phyloP scores from a whole-genome alignment of 768 basidiomycete genomes.

The Dentipellis fragilis region DNA sequence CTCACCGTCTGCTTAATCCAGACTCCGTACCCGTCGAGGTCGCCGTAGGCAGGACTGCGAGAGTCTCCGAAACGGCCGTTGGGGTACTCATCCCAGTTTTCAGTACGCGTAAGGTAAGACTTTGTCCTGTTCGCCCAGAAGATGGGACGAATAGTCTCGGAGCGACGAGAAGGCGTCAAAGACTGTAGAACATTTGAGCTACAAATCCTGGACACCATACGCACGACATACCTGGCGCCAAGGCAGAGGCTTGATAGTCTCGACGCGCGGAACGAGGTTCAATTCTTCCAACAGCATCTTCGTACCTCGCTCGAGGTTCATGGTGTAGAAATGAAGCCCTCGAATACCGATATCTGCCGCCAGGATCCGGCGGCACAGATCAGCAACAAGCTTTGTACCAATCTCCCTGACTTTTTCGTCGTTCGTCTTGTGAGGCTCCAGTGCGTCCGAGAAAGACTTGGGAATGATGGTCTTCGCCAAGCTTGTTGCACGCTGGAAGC shows the following conservation, averaged over 20 bases:
- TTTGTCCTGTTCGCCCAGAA: slow-evolving; percentile 98
- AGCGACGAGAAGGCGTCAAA: slow-evolving; percentile 84
- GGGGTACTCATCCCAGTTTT: slow-evolving; percentile 99
- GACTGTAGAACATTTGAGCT: slow-evolving; percentile 37
- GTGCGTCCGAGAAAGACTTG: slow-evolving; percentile 56
- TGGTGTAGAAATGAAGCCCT: slow-evolving; percentile 93
- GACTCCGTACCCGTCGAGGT: slow-evolving; percentile 93
- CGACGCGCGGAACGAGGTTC: slow-evolving; percentile 76
- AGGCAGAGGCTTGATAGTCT: slow-evolving; percentile 89
- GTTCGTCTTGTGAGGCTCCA: slow-evolving; percentile 84
- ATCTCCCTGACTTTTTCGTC: slow-evolving; percentile 89
- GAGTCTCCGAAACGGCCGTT: slow-evolving; percentile 98
- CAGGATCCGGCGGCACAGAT: slow-evolving; percentile 87
- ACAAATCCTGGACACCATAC: background rate
- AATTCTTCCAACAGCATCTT: slow-evolving; percentile 92
- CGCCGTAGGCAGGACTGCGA: slow-evolving; percentile 95
- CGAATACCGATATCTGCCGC: slow-evolving; percentile 71
- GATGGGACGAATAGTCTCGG: slow-evolving; percentile 92
- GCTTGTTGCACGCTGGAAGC: slow-evolving; percentile 72
- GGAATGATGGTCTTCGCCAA: slow-evolving; percentile 77
- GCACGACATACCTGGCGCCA: slow-evolving; percentile 78
- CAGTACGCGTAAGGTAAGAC: slow-evolving; percentile 91
- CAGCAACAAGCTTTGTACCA: slow-evolving; percentile 89
- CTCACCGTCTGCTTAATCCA: slow-evolving; percentile 82
- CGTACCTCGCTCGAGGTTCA: slow-evolving; percentile 94